Evolutionary conservation across 176 grass and related monocot genomes (phyloP).

Genomic region (Calamus simplicifolius): DNA sequence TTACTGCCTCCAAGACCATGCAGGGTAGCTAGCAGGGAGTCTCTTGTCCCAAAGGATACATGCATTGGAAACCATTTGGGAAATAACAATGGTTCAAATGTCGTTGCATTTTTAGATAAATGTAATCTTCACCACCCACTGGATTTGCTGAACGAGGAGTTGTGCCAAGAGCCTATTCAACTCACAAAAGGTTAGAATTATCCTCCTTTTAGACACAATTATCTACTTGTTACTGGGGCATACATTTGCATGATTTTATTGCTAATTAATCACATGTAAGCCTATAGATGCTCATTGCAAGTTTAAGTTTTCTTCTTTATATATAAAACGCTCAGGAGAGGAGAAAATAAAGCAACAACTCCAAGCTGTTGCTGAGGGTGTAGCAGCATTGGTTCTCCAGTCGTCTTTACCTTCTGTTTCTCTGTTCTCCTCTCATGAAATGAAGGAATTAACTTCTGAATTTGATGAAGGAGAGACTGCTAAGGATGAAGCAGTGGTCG

Average conservation of each 20-base stretch:
- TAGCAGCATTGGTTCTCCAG: conserved; percentile 74
- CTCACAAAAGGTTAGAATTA: conserved; percentile 53
- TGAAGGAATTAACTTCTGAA: background rate
- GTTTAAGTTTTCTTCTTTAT: background rate
- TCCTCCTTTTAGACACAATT: too few species aligned
- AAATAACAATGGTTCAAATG: conserved; percentile 38
- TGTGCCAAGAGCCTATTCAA: conserved; percentile 34
- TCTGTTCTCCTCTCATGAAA: background rate
- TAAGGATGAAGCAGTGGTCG: conserved; percentile 33
- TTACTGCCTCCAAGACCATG: conserved; percentile 38
- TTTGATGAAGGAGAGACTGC: conserved; percentile 16
- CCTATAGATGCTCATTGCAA: too few species aligned
- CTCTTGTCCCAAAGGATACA: conserved; percentile 26
- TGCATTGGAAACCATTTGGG: conserved; percentile 29
- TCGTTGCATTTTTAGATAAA: conserved; percentile 40
- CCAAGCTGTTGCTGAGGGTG: conserved; percentile 85
- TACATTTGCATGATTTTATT: too few species aligned
- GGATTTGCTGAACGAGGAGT: conserved; percentile 37
- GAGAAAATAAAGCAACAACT: conserved; percentile 59
- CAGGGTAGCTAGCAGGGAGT: conserved; percentile 38
- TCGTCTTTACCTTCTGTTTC: conserved; percentile 36
- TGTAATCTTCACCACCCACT: conserved; percentile 36
- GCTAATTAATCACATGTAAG: too few species aligned
- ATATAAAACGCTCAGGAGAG: conserved; percentile 49
- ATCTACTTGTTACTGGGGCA: too few species aligned